Evolutionary conservation across 768 basidiomycete species (phyloP).

Genomic region (Hemileccinum impolitum): DNA sequence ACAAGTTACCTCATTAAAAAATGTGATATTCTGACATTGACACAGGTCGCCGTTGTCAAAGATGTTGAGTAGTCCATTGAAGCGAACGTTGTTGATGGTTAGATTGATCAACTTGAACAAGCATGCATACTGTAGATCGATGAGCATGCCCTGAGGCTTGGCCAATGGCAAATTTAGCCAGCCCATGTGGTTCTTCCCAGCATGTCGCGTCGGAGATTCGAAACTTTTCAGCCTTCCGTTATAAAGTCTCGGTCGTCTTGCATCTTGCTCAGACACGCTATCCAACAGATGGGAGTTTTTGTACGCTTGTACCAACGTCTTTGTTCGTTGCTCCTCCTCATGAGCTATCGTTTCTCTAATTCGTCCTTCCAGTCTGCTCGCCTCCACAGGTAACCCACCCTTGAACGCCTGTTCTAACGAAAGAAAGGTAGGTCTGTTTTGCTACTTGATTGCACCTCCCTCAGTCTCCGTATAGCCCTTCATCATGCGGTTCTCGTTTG

Average conservation of each 20-base stretch:
- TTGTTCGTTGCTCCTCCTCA: conserved; percentile 17
- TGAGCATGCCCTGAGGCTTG: neutral
- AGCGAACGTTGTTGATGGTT: neutral
- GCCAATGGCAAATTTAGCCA: conserved; percentile 24
- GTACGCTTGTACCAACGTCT: conserved; percentile 27
- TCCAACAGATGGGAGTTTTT: conserved; percentile 35
- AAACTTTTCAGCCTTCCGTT: conserved; percentile 5
- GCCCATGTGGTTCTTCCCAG: conserved; percentile 15
- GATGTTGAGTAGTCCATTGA: neutral
- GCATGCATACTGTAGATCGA: conserved; percentile 1
- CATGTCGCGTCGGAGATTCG: conserved; percentile 28
- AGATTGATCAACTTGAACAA: conserved; percentile 8
- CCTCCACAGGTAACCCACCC: conserved; percentile 29
- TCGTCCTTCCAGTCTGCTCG: conserved; percentile 18
- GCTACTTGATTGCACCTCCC: neutral
- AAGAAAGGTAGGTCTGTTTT: conserved; percentile 13
- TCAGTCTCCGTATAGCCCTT: conserved; percentile 14
- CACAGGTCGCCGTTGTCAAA: neutral
- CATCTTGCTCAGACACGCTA: conserved; percentile 18
- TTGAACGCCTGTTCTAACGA: conserved; percentile 15
- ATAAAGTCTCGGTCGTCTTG: conserved; percentile 15
- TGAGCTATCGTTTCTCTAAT: conserved; percentile 8
- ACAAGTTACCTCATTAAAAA: too few species aligned
- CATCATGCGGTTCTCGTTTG: conserved; percentile 22
- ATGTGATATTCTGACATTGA: too few species aligned